Base-by-base conservation (phyloP, 805 yeast genomes). In the Candida pseudoglaebosa region DNA sequence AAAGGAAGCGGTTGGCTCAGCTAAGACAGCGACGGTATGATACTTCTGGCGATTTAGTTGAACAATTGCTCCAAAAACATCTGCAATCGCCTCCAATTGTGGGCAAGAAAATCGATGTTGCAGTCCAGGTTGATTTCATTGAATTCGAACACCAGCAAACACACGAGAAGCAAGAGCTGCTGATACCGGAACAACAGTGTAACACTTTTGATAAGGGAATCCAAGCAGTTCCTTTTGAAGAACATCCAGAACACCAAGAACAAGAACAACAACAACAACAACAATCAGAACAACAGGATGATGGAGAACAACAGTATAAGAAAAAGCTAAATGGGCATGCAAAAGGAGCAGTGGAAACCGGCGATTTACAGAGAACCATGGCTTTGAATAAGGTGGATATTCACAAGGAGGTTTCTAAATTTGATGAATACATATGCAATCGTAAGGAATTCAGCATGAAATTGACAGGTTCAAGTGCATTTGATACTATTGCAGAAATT, bases 1-100 rank as follows among this genome's bases (percentile, higher is more conserved):
- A 68, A 41, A 50, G 70, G 31, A 66, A 58, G 49, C 52, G 73
- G 42, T 43, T 55, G 14, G 50, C 52, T 34, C 63, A 56, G 38
- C 44, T 57, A 19, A 48, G 53, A 39, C 49, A 44, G 36, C 35
- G 61, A 28, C 37, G 57, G 28, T 38, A 32, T 22, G 30, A 32
- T 14, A 17, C 31, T 7, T 17, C 20, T 15, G 28, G 19, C 8
- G 13, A 33, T 22, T 22, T 22, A 9, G 36, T 22, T 19, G 34
- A 31, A 24, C 17, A 19, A 22, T 31, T 30, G 21, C 29, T 30
- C 4, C 33, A 10, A 24, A 24, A 32, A 41, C 36, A 20, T 32
- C 39, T 24, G 19, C 12, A 28, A n/a, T 13, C 24, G n/a, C 28
- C 28, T n/a, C 8, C 28, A 14, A n/a, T 21, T 30, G 21, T 17